Evolutionary conservation across 352 stramenopile genomes (phyloP), one percentile per base, ranked within the genome.

Genomic region (Phytopythium aichiense): DNA sequence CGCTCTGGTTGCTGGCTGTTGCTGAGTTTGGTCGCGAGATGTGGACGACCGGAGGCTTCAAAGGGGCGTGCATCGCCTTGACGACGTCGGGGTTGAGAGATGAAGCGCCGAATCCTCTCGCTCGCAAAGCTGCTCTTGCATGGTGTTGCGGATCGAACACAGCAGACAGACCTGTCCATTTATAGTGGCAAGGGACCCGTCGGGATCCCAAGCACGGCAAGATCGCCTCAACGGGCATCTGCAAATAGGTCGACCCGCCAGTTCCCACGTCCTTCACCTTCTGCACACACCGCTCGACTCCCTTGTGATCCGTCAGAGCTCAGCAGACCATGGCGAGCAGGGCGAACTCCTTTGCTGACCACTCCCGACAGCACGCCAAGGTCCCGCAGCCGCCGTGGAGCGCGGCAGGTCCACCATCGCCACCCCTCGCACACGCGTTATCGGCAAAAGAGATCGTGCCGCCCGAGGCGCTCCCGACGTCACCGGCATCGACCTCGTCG

Each of bases 11-110:
- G 46, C 16, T 33, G 22, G 12, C 15, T 35, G 46, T 15, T 16
- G 46, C 46, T 5, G 46, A 52, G 22, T 52, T 52, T 52, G 46
- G 46, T 12, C 46, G 22, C 23, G 23, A 52, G 46, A 52, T 52
- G 23, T 20, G 7, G 23, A 35, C 23, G 23, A 52, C 23, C 5
- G 46, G 46, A 11, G 46, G 23, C 46, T 52, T 52, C 23, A 52
- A 12, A 22, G 46, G 4, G 8, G 46, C 12, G 12, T 35, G 46
- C 23, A 52, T 52, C 15, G 4, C 13, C 23, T 12, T 16, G 5
- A 3, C 20, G 11, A 28, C 22, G 15, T 22, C 23, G n/a, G 46
- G 11, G 6, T n/a, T 4, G 23, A 52, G 23, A 9, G 23, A 4
- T 16, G 8, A 7, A 52, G 20, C 13, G 15, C 40, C 40, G 16